phyloP scores from a whole-genome alignment of 169 alveolate genomes.

The Plasmodium coatneyi region DNA sequence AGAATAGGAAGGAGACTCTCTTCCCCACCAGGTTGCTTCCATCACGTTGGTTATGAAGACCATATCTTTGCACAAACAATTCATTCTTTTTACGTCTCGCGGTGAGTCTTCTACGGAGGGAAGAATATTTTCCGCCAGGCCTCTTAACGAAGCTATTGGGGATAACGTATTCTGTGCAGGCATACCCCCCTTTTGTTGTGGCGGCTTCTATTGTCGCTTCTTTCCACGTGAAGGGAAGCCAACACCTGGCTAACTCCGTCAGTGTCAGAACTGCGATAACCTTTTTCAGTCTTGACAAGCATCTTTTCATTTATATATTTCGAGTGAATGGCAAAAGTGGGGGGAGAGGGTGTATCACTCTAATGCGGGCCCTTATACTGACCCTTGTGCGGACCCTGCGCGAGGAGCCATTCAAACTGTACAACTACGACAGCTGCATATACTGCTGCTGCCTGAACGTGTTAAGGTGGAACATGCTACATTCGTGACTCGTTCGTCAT shows the following conservation, averaged over 20 bases:
- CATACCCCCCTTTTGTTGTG: neutral
- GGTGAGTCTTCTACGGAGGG: neutral
- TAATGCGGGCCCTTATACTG: neutral
- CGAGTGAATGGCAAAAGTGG: neutral
- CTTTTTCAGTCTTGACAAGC: constrained; percentile 14
- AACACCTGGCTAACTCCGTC: neutral
- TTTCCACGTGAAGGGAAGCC: neutral
- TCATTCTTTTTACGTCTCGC: neutral
- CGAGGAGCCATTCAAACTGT: neutral
- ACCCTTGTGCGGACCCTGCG: neutral
- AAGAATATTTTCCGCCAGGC: neutral
- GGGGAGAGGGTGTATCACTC: neutral
- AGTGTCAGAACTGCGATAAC: neutral
- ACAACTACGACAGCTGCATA: neutral
- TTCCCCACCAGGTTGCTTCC: neutral
- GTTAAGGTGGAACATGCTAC: neutral
- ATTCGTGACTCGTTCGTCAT: neutral
- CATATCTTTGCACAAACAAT: neutral
- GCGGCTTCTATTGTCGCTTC: neutral
- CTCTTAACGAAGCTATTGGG: neutral
- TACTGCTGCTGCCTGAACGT: neutral
- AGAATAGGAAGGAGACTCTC: neutral
- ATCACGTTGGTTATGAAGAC: neutral
- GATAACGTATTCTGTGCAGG: neutral
- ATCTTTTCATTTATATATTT: constrained; percentile 42